Conservation (phyloP, 352 stramenopile genomes). For the Phytophthora hybrid region DNA sequence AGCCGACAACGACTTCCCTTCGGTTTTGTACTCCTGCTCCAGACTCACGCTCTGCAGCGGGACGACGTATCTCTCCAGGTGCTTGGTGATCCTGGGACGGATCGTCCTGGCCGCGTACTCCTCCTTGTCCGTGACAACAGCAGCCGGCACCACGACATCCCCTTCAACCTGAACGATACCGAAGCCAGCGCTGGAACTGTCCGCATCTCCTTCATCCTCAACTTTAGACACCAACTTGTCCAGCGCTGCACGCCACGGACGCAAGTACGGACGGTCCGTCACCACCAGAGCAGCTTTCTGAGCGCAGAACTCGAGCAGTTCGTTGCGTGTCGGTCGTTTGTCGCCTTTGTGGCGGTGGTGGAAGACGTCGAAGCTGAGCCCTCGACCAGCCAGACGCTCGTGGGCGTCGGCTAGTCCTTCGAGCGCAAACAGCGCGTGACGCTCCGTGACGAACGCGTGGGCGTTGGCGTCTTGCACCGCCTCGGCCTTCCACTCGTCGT, state of each 20-base stretch:
- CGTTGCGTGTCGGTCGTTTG: constrained; percentile 33
- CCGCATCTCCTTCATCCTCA: constrained; percentile 40
- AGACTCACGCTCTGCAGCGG: constrained; percentile 53
- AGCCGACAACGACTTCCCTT: constrained; percentile 36
- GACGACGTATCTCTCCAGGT: constrained; percentile 90
- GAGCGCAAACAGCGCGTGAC: constrained; percentile 79
- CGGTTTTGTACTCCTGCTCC: constrained; percentile 36
- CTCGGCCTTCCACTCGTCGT: constrained; percentile 45
- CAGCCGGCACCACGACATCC: constrained; percentile 97
- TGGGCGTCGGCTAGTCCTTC: constrained; percentile 68
- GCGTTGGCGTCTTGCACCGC: constrained; percentile 64
- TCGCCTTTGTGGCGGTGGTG: constrained; percentile 49
- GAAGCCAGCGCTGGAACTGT: constrained; percentile 34
- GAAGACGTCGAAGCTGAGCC: constrained; percentile 72
- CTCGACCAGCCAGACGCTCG: constrained; percentile 50
- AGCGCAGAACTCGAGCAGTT: constrained; percentile 58
- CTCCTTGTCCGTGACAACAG: constrained; percentile 92
- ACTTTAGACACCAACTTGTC: constrained; percentile 47
- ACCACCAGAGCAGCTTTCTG: constrained; percentile 70
- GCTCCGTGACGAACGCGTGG: constrained; percentile 68
- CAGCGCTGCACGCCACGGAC: constrained; percentile 56
- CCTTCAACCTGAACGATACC: constrained; percentile 96
- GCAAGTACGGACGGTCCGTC: constrained; percentile 82
- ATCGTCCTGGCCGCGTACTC: constrained; percentile 99
- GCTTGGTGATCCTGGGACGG: constrained; percentile 95